Conservation (phyloP, 2,329 filamentous ascomycete genomes). For the Pyricularia grisea region DNA sequence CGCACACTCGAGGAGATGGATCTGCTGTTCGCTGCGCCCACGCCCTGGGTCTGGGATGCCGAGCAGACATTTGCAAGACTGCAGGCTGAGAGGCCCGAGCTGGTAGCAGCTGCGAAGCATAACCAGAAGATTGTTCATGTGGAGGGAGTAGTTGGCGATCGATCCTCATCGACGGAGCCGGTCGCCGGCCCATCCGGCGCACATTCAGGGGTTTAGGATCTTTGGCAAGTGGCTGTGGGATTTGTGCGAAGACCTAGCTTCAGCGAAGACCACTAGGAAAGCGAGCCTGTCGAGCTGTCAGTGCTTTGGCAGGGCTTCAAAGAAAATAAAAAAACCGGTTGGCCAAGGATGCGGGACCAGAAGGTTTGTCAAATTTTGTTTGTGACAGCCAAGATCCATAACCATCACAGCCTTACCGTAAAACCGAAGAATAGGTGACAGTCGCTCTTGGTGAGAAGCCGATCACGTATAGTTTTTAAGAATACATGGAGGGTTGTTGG, state of each 20-base stretch:
- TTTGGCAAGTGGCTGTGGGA: not conserved
- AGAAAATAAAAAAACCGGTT: no score
- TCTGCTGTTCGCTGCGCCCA: slow-evolving; percentile 57
- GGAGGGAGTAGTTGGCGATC: not conserved
- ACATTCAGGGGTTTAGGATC: not conserved
- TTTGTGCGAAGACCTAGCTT: not conserved
- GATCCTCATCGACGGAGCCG: not conserved
- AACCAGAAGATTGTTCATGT: not conserved
- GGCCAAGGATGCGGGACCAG: not conserved
- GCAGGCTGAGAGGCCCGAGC: slow-evolving; percentile 11
- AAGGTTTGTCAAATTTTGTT: not conserved
- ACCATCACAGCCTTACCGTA: not conserved
- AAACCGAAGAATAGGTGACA: not conserved
- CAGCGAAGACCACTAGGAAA: not conserved
- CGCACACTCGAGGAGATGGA: slow-evolving; percentile 70
- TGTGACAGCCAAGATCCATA: not conserved
- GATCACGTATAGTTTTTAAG: not conserved
- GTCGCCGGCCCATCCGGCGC: not conserved
- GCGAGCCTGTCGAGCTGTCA: not conserved
- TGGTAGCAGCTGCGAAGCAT: slow-evolving; percentile 5
- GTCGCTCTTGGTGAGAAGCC: not conserved
- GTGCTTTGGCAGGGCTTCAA: not conserved
- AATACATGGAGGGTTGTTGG: no score
- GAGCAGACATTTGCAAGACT: slow-evolving; percentile 13
- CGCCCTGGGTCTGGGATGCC: slow-evolving; percentile 58